phyloP scores from a whole-genome alignment of 2,329 filamentous ascomycete genomes.

The Neocatenulostroma microsporum region DNA sequence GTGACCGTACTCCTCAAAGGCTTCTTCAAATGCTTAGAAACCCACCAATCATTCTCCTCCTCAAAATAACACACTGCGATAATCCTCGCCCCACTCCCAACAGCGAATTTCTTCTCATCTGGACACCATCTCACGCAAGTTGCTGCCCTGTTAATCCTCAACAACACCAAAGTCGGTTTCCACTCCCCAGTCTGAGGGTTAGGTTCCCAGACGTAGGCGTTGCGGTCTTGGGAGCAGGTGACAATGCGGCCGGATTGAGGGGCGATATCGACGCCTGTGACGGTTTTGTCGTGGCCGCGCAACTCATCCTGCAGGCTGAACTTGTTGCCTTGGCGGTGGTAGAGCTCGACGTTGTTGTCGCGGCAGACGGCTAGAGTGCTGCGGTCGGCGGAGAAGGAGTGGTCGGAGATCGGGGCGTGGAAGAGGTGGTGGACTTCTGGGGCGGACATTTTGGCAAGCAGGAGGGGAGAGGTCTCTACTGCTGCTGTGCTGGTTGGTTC shows the following conservation, averaged over 20 bases:
- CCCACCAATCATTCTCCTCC: constrained; percentile 99
- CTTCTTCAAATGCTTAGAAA: constrained; percentile 99
- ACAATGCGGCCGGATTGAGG: constrained; percentile 87
- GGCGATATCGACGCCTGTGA: constrained; percentile 94
- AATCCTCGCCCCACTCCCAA: constrained; percentile 88
- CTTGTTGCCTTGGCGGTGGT: constrained; percentile 61
- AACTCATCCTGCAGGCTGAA: constrained; percentile 70
- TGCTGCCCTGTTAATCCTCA: constrained; percentile 92
- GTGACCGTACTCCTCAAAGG: constrained; percentile 96
- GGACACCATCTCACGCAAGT: constrained; percentile 98
- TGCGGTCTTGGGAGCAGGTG: constrained; percentile 95
- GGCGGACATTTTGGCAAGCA: constrained; percentile 63
- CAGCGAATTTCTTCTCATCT: constrained; percentile 93
- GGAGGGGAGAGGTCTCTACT: constrained; percentile 90
- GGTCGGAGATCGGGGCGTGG: constrained; percentile 91
- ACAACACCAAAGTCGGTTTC: constrained; percentile 93
- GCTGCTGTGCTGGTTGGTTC: constrained; percentile 41
- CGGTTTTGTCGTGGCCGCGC: constrained; percentile 92
- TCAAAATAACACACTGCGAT: constrained; percentile 99
- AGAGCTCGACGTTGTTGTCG: constrained; percentile 85
- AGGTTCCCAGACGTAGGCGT: constrained; percentile 96
- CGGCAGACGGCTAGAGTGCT: constrained; percentile 82
- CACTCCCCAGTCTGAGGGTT: constrained; percentile 76
- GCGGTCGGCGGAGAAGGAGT: constrained; percentile 93
- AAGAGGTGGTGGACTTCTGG: constrained; percentile 96